Conservation (phyloP, 768 basidiomycete genomes). For the Gautieria morchelliformis region DNA sequence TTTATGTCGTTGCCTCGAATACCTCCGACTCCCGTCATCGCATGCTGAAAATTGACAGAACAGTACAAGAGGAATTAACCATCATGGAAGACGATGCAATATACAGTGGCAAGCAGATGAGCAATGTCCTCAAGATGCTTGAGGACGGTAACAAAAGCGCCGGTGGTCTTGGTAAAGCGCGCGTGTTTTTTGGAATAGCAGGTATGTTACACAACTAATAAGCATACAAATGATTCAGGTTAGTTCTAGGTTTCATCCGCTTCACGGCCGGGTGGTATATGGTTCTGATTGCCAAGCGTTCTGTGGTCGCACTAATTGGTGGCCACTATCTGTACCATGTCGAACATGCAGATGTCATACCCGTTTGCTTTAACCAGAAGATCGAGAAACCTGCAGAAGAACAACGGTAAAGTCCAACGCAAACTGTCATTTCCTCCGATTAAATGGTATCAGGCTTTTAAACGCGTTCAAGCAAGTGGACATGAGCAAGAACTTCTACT, state of each 20-base stretch:
- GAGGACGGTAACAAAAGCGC: slow-evolving; percentile 88
- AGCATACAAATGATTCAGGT: background rate
- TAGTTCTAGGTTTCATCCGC: slow-evolving; percentile 68
- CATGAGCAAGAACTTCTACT: slow-evolving; percentile 99
- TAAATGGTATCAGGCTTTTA: slow-evolving; percentile 41
- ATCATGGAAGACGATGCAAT: slow-evolving; percentile 75
- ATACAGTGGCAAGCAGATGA: slow-evolving; percentile 87
- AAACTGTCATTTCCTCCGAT: background rate
- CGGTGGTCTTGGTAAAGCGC: slow-evolving; percentile 77
- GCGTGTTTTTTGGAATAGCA: slow-evolving; percentile 74
- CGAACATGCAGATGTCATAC: slow-evolving; percentile 79
- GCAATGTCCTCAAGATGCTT: slow-evolving; percentile 84
- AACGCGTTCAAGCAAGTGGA: slow-evolving; percentile 94
- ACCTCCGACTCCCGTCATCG: slow-evolving; percentile 80
- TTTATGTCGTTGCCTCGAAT: slow-evolving; percentile 89
- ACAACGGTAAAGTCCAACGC: slow-evolving; percentile 34
- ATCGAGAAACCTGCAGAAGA: slow-evolving; percentile 85
- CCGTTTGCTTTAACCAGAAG: slow-evolving; percentile 70
- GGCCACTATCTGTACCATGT: slow-evolving; percentile 97
- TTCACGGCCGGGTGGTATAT: slow-evolving; percentile 98
- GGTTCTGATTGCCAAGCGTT: slow-evolving; percentile 81
- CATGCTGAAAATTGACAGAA: slow-evolving; percentile 90
- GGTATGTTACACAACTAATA: slow-evolving; percentile 33
- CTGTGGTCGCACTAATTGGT: slow-evolving; percentile 86
- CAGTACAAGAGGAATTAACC: slow-evolving; percentile 66